phyloP scores from a whole-genome alignment of 2,329 filamentous ascomycete species.

The Emericellopsis atlantica region DNA sequence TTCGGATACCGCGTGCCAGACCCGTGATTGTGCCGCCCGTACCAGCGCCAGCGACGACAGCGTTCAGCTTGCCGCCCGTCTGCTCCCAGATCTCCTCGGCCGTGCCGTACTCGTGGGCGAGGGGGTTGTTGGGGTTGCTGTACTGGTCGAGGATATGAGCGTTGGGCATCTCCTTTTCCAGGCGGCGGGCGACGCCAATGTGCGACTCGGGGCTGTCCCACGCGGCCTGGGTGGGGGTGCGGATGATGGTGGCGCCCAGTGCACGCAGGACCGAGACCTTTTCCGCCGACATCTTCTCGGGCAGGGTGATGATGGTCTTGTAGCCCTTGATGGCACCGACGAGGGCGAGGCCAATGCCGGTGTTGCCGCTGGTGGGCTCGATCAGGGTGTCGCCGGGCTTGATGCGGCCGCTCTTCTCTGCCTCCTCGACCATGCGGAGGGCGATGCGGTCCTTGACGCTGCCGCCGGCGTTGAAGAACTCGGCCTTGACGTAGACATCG shows the following conservation, averaged over 20 bases:
- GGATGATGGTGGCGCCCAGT: conserved; percentile 91
- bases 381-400: conserved; percentile 96
- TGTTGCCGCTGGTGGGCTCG: conserved; percentile 96
- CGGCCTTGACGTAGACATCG: conserved; percentile 81
- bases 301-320: conserved; percentile 95
- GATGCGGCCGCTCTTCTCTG: conserved; percentile 81
- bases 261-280: conserved; percentile 93
- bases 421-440: conserved; percentile 92
- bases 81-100: conserved; percentile 95
- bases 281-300: conserved; percentile 98
- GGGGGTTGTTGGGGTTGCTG: conserved; percentile 78
- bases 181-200: conserved; percentile 81
- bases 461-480: conserved; percentile 88
- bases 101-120: conserved; percentile 87
- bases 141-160: conserved; percentile 98
- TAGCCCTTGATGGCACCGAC: conserved; percentile 95
- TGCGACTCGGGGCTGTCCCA: conserved; percentile 93
- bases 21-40: conserved; percentile 95
- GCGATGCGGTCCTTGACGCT: conserved; percentile 94
- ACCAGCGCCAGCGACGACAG: conserved; percentile 81
- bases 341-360: conserved; percentile 89
- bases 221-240: conserved; percentile 89
- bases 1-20: conserved; percentile 70
- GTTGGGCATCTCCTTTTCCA: conserved; percentile 93
- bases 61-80: conserved; percentile 69